Conservation (phyloP, 768 basidiomycete species). For the Termitomyces sp. region DNA sequence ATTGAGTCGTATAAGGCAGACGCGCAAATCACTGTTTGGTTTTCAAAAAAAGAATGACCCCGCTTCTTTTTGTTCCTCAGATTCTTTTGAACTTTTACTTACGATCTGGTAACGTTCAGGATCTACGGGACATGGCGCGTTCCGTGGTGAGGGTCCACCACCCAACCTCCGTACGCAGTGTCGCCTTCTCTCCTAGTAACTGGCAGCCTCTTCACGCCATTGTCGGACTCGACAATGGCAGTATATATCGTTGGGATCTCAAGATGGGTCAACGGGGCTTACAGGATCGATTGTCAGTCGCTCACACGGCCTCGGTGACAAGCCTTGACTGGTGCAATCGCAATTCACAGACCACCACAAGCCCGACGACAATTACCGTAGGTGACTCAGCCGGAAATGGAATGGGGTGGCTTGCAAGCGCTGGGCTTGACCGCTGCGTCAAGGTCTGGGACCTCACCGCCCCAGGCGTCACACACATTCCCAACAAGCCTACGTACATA, state of each 20-base stretch:
- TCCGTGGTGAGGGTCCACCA: slow-evolving; percentile 70
- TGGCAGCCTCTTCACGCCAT: slow-evolving; percentile 66
- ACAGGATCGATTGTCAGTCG: slow-evolving; percentile 66
- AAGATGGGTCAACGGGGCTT: slow-evolving; percentile 71
- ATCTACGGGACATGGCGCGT: slow-evolving; percentile 65
- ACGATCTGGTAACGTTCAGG: slow-evolving; percentile 32
- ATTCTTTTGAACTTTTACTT: neutral
- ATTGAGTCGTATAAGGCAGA: too few relatives aligned
- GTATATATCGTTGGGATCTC: slow-evolving; percentile 74
- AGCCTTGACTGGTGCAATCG: slow-evolving; percentile 65
- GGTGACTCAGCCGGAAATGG: slow-evolving; percentile 26
- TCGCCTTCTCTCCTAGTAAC: slow-evolving; percentile 64
- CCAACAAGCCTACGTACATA: slow-evolving; percentile 60
- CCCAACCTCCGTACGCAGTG: slow-evolving; percentile 60
- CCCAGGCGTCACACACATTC: slow-evolving; percentile 43
- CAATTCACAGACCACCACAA: slow-evolving; percentile 11
- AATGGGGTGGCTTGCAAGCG: slow-evolving; percentile 75
- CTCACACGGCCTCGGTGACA: slow-evolving; percentile 68
- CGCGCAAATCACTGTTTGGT: neutral
- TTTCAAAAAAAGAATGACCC: too few relatives aligned
- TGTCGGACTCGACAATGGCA: slow-evolving; percentile 65
- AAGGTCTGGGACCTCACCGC: slow-evolving; percentile 77
- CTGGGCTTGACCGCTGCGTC: slow-evolving; percentile 73
- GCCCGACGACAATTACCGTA: slow-evolving; percentile 1
- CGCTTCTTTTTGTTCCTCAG: neutral